These are phyloP conservation scores for Blastobotrys ciferrii DNA, from an alignment of 1,139 yeast species.

Conservation along the genomic window DNA sequence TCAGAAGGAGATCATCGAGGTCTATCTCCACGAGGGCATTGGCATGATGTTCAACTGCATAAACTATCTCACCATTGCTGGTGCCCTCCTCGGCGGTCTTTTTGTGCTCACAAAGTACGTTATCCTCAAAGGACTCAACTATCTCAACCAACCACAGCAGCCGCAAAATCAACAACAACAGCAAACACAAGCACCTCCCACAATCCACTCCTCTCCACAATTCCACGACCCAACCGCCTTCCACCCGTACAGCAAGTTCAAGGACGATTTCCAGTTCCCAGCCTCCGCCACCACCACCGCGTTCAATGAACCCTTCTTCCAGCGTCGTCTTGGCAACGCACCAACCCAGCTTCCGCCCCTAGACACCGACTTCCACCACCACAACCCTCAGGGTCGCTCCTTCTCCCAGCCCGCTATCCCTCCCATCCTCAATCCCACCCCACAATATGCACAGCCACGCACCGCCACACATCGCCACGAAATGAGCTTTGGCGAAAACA, in stretches of 20 bases:
- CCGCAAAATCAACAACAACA: constrained; percentile 2
- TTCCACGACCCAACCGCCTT: background rate
- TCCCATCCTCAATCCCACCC: constrained; percentile 14
- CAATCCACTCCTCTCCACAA: background rate
- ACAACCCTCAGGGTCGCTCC: constrained; percentile 12
- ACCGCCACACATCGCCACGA: background rate
- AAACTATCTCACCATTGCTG: constrained; percentile 17
- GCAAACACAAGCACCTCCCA: background rate
- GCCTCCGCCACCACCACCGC: background rate
- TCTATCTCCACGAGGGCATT: constrained; percentile 23
- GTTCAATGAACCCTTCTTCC: background rate
- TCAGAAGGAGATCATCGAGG: constrained; percentile 26
- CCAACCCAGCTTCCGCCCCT: constrained; percentile 1
- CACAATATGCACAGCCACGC: constrained; percentile 3
- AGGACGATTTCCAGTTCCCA: too few relatives aligned
- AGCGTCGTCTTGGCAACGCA: background rate
- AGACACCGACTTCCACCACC: constrained; percentile 7
- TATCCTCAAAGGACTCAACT: constrained; percentile 3
- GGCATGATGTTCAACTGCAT: constrained; percentile 23
- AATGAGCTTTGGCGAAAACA: background rate
- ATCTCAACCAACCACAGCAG: constrained; percentile 8
- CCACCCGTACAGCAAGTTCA: constrained; percentile 5
- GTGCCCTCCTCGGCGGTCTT: constrained; percentile 14
- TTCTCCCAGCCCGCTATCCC: constrained; percentile 16
- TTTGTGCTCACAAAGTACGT: constrained; percentile 6